Base-by-base conservation (phyloP, 495 filamentous ascomycete genomes). In the Aspergillus leporis region DNA sequence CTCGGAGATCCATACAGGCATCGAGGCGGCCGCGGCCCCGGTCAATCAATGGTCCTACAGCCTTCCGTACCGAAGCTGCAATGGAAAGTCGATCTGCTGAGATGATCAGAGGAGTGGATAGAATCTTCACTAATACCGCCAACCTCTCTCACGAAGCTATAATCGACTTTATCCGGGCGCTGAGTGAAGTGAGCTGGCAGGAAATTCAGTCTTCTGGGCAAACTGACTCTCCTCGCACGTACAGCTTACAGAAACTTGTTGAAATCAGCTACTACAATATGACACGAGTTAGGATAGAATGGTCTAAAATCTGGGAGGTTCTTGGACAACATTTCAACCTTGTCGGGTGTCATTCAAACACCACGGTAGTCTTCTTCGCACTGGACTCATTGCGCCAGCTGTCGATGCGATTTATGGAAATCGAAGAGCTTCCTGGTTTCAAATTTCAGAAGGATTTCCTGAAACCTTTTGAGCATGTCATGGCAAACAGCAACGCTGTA, bases 241-340 rank as follows among this genome's bases (percentile, higher is more conserved):
- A 96, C 76, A 96, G 92, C 69, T 77, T 99, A 50, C 94, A 99
- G 69, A 99, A 99, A 74, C 81, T 98, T 52, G 95, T 99, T 31
- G 94, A 99, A 74, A 97, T 99, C 71, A 93, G 90, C 73, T 96
- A 95, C 68, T 98, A 98, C 83, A 99, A 99, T 75, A 98, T 99
- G 95, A 93, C 88, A 45, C 87, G 94, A 78, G 93, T 99, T 14
- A 86, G 94, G 63, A 97, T 97, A 63, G 95, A 99, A 68, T 99
- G 94, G 94, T 93, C 89, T 12, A 92, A 90, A 67, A 95, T 99
- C 49, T 99, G 94, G 94, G 87, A 87, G 57, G 88, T 99, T 3
- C 83, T 99, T 13, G 94, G 94, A 19, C 89, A 96, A 69, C 94
- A 99, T 72, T 99, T 99, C 79, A 98, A 97, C 67, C 88, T 91